Base-by-base conservation (phyloP, 768 basidiomycete genomes). In the Kwoniella sp. region DNA sequence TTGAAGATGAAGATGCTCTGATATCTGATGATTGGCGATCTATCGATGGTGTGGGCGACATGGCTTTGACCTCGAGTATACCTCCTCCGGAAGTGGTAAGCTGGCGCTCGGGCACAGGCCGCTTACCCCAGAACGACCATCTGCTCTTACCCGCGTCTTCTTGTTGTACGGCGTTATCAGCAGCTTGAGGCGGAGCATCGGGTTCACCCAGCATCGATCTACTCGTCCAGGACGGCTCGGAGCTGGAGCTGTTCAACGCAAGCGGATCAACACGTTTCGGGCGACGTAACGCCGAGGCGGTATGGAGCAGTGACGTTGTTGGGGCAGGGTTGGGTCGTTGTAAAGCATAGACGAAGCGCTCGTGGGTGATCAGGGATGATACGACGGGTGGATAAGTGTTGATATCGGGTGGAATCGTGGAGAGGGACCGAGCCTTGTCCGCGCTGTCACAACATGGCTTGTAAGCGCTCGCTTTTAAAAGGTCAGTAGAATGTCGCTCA, bases 111-210 rank as follows among this genome's bases (percentile, higher is more conserved):
- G 66, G 61, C 22, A 64, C 54, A 20, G 61, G 45, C 55, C 72
- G 72, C 45, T 68, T 66, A 1, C 77, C 70, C 77, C 77, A 80
- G 61, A 80, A 74, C 51, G 70, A 71, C 79, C 79, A 80, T 45
- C 69, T 58, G 22, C 69, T 58, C 37, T 67, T 70, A 20, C 37
- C 53, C 3, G 57, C 59, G 15, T 73, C 73, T 15, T 74, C 74
- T 22, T n/a, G 30, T 12, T 22, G 22, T 22, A 41, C 28, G 3
- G 58, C 52, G 4, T 59, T 45, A 15, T 55, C 53, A n/a, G 57
- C 63, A 22, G 31, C 50, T 13, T 58, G 51, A 22, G 50, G 2
- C 1, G 67, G 63, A n/a, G 69, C 67, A 23, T 73, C 71, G 5
- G 74, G 73, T 58, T 80, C 79, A 17, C 75, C 79, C 8, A 78